Evolutionary conservation across 352 stramenopile species (phyloP), one percentile per base, ranked within the genome.

Genomic region (Phytophthora vignae): DNA sequence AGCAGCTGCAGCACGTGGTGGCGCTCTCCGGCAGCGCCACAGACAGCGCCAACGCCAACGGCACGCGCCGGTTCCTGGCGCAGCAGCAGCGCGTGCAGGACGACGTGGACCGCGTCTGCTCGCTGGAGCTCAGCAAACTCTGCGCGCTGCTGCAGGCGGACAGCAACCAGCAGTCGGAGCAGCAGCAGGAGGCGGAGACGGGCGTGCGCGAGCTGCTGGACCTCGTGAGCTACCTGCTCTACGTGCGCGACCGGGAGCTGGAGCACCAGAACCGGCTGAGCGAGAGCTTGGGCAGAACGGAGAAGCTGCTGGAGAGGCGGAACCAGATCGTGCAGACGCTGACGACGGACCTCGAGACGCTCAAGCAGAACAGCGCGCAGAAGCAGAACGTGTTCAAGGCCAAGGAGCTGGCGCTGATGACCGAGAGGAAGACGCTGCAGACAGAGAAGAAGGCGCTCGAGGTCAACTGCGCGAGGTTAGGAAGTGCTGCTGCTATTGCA

Each of bases 381-480:
- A 80, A 85, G 59, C 77, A 91, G 27, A 92, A 91, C 46, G 58
- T 83, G 22, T 87, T 88, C n/a, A 81, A 87, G 50, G 85, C 78
- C 0, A 90, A 88, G 53, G 84, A 94, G 53, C 71, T 90, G 38
- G 74, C 66, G 55, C 56, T 90, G 14, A 59, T 83, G 10, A 53
- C 42, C 2, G 84, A 95, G 58, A 81, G 81, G 17, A 85, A 79
- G 48, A 77, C 71, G 36, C 54, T 90, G 44, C 83, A 88, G 65
- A 71, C 76, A 8, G 87, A 94, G 31, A 94, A 93, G 73, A 88
- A 85, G 56, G 48, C 81, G 14, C 74, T 93, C 22, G 87, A 95
- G 56, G 81, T 92, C 4, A 81, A 87, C 50, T 92, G 82, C 29
- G 78, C 82, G 31, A 79, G 85, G 83, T 89, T 9, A 2, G 46